Conservation (phyloP, 441 rosid genomes). For the Hura crepitans region DNA sequence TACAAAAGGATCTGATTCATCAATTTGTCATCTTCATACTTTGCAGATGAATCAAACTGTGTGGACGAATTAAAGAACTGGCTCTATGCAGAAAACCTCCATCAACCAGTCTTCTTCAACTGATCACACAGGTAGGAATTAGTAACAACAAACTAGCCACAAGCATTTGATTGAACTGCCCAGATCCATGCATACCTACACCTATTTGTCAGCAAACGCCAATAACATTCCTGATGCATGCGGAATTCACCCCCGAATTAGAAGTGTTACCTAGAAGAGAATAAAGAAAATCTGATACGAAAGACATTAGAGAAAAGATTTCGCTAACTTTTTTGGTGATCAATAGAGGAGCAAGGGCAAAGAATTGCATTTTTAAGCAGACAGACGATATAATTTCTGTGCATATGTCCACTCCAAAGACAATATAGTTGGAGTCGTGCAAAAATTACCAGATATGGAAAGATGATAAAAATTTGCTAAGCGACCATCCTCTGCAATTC, state of each 20-base stretch:
- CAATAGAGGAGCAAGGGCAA: too few relatives aligned
- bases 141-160: slow-evolving; percentile 15
- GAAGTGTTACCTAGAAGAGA: background rate
- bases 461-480: slow-evolving; percentile 10
- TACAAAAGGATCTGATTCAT: slow-evolving; percentile 13
- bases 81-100: slow-evolving; percentile 10
- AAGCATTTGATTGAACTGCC: slow-evolving; percentile 16
- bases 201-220: slow-evolving; percentile 6
- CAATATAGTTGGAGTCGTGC: slow-evolving; percentile 6
- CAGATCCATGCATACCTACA: slow-evolving; percentile 16
- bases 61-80: background rate
- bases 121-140: slow-evolving; percentile 4
- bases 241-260: background rate
- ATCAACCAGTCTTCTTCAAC: background rate
- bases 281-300: too few relatives aligned
- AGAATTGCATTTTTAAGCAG: background rate
- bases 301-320: too few relatives aligned
- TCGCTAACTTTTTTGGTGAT: too few relatives aligned
- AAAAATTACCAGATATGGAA: slow-evolving; percentile 27
- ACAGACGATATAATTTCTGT: background rate
- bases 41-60: slow-evolving; percentile 3
- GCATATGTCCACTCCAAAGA: slow-evolving; percentile 2
- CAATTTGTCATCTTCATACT: slow-evolving; percentile 12
- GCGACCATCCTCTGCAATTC: background rate
- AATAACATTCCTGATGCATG: background rate